These are phyloP conservation scores for Botrytis fragariae DNA, from an alignment of 2,329 filamentous ascomycete species.

Conservation along the genomic window DNA sequence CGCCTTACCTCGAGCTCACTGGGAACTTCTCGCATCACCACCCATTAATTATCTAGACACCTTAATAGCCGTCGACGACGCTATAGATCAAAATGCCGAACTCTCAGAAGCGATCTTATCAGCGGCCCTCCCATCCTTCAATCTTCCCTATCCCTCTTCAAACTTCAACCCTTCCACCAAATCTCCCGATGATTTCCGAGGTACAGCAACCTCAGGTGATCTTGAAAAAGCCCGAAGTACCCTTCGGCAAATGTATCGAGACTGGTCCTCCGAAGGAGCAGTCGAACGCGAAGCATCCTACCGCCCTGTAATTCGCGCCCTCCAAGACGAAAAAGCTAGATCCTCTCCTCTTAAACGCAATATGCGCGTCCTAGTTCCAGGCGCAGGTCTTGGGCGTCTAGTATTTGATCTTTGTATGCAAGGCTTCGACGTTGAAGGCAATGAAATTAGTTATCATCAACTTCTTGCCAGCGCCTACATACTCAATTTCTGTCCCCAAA, in stretches of 20 bases:
- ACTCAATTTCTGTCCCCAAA: slow-evolving; percentile 62
- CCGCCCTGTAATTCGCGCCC: slow-evolving; percentile 64
- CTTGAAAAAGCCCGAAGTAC: slow-evolving; percentile 91
- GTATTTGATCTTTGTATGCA: slow-evolving; percentile 79
- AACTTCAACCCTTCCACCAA: slow-evolving; percentile 10
- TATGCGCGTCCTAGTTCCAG: slow-evolving; percentile 72
- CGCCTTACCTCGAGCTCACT: slow-evolving; percentile 78
- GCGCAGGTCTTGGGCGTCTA: slow-evolving; percentile 82
- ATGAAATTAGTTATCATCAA: slow-evolving; percentile 96
- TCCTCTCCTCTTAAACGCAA: slow-evolving; percentile 21
- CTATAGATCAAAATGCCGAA: slow-evolving; percentile 84
- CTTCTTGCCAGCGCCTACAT: slow-evolving; percentile 81
- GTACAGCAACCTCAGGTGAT: slow-evolving; percentile 68
- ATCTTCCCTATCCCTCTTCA: slow-evolving; percentile 38
- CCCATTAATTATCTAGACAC: slow-evolving; percentile 82
- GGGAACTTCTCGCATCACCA: slow-evolving; percentile 74
- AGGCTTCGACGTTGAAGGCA: slow-evolving; percentile 79
- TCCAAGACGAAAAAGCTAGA: slow-evolving; percentile 50
- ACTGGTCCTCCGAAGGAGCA: slow-evolving; percentile 81
- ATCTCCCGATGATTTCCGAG: slow-evolving; percentile 58
- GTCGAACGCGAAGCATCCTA: slow-evolving; percentile 76
- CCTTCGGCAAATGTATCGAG: slow-evolving; percentile 88
- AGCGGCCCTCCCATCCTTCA: slow-evolving; percentile 66
- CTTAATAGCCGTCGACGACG: slow-evolving; percentile 75
- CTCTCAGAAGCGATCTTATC: slow-evolving; percentile 75